Percentiles rank a stretch among this genome's conserved stretches.
Evolutionary conservation across 2,329 filamentous ascomycete genomes (phyloP).

Genomic region (Xylariales sp.): DNA sequence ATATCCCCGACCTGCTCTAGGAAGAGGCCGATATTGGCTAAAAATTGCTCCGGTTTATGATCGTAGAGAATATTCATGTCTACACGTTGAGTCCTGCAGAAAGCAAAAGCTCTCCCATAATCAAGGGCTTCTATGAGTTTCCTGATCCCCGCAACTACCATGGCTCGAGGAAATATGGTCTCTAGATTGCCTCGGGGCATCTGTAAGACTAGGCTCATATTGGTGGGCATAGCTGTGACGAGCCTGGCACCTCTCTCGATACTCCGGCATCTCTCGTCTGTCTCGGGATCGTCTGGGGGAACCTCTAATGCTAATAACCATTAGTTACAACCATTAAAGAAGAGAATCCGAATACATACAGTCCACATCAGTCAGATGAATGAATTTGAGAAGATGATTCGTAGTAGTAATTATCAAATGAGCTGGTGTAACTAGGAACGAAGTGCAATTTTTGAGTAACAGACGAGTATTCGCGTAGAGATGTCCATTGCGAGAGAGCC

Average conservation of each 20-base stretch:
- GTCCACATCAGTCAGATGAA: slow-evolving; percentile 77
- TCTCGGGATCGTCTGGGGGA: slow-evolving; percentile 88
- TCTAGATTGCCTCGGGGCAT: slow-evolving; percentile 97
- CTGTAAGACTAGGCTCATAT: slow-evolving; percentile 86
- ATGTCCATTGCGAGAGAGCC: slow-evolving; percentile 79
- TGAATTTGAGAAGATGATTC: slow-evolving; percentile 92
- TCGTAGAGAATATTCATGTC: slow-evolving; percentile 99
- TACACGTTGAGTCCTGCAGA: slow-evolving; percentile 91
- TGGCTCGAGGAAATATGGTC: slow-evolving; percentile 90
- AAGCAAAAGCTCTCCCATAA: slow-evolving; percentile 85
- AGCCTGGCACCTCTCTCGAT: slow-evolving; percentile 90
- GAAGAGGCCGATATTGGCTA: slow-evolving; percentile 79
- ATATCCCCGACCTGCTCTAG: slow-evolving; percentile 85
- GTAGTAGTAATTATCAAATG: slow-evolving; percentile 94
- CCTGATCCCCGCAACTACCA: slow-evolving; percentile 91
- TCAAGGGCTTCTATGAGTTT: slow-evolving; percentile 81
- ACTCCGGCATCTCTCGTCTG: slow-evolving; percentile 89
- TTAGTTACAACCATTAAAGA: slow-evolving; percentile 13
- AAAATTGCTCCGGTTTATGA: slow-evolving; percentile 87
- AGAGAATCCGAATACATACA: slow-evolving; percentile 59
- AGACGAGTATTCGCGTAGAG: slow-evolving; percentile 81
- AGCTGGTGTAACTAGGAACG: slow-evolving; percentile 81
- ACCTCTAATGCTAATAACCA: slow-evolving; percentile 75
- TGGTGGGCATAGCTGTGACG: slow-evolving; percentile 88
- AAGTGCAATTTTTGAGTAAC: slow-evolving; percentile 89